Evolutionary conservation across 345 rosid species (phyloP).

Genomic region (Reutealis trisperma): DNA sequence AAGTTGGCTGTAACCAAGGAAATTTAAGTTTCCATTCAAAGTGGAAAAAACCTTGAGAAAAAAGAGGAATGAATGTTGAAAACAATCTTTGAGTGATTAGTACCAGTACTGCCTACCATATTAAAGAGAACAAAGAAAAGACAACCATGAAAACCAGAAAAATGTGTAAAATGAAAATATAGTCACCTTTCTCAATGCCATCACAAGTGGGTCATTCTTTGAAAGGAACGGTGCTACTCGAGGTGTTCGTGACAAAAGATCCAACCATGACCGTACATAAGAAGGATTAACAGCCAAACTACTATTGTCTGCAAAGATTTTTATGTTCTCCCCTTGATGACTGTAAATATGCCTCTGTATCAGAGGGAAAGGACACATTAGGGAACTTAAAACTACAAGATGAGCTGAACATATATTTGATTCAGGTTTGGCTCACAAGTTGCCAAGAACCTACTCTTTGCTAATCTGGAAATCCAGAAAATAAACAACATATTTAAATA

Average conservation of each 20-base stretch:
- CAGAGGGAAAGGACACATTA: background rate
- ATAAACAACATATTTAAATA: background rate
- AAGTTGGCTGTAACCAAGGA: background rate
- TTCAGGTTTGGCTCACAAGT: background rate
- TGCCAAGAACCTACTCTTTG: background rate
- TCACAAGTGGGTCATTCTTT: constrained; percentile 80
- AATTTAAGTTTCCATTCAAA: background rate
- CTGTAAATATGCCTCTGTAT: constrained; percentile 86
- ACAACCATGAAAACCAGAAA: background rate
- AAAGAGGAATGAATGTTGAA: background rate
- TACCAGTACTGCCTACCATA: background rate
- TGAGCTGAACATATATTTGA: background rate
- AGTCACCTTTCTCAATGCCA: constrained; percentile 80
- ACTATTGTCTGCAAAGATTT: constrained; percentile 76
- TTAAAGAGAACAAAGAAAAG: background rate
- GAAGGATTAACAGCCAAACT: constrained; percentile 84
- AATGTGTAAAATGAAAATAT: constrained; percentile 9
- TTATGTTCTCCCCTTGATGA: constrained; percentile 69
- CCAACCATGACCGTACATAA: constrained; percentile 79
- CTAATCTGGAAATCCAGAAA: background rate
- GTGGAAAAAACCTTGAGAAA: background rate
- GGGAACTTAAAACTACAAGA: background rate
- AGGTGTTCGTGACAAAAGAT: constrained; percentile 83
- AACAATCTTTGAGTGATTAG: background rate
- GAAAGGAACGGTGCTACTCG: constrained; percentile 93